Conservation (phyloP, 495 filamentous ascomycete genomes). For the Neurospora sp. region DNA sequence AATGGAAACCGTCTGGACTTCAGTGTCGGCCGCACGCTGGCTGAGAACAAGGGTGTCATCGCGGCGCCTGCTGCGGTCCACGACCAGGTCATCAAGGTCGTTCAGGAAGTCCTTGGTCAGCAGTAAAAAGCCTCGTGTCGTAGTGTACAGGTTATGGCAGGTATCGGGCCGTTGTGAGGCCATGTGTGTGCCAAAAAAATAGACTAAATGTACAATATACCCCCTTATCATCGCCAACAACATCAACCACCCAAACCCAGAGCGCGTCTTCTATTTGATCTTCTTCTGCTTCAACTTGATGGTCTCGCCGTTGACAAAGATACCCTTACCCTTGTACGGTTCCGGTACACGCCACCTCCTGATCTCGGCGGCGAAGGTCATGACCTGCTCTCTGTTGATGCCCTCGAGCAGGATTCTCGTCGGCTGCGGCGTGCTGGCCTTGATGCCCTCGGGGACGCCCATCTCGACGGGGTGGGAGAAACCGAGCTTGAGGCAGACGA, state of each 20-base stretch:
- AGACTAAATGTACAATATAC: slow-evolving; percentile 10
- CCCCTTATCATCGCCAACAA: neutral
- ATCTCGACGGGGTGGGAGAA: slow-evolving; percentile 93
- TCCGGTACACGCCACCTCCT: slow-evolving; percentile 83
- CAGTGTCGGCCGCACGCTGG: slow-evolving; percentile 72
- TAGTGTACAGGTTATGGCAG: slow-evolving; percentile 22
- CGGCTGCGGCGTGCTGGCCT: slow-evolving; percentile 83
- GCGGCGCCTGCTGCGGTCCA: slow-evolving; percentile 73
- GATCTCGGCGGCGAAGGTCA: slow-evolving; percentile 83
- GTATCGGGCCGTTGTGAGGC: slow-evolving; percentile 5
- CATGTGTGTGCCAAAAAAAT: neutral
- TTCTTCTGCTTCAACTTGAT: slow-evolving; percentile 98
- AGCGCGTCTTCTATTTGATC: slow-evolving; percentile 64
- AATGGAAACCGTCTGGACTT: slow-evolving; percentile 76
- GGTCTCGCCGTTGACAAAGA: slow-evolving; percentile 93
- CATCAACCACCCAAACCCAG: neutral
- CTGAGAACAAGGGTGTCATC: slow-evolving; percentile 84
- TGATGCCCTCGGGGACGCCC: slow-evolving; percentile 69
- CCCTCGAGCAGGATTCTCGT: slow-evolving; percentile 89
- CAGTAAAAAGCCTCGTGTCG: slow-evolving; percentile 12
- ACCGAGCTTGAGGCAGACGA: slow-evolving; percentile 87
- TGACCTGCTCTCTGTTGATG: slow-evolving; percentile 71
- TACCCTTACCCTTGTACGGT: slow-evolving; percentile 99
- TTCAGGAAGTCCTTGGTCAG: slow-evolving; percentile 60
- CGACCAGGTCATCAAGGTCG: slow-evolving; percentile 64